A percentile compares a stretch with the other conserved stretches of the same genome.
phyloP scores from a whole-genome alignment of 2,329 filamentous ascomycete genomes.

The Pseudopithomyces maydicus region DNA sequence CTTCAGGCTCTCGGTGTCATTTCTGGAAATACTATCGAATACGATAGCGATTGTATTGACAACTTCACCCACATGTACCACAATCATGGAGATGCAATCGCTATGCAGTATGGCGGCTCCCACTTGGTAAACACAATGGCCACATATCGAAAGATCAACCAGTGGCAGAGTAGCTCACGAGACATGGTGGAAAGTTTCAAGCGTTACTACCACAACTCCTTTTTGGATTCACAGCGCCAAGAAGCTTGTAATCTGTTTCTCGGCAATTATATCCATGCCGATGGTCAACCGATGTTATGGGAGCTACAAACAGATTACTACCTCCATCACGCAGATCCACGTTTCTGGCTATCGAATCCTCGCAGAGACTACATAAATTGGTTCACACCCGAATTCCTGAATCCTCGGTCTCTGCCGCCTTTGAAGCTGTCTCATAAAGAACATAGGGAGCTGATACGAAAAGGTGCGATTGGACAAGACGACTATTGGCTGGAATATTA shows the following conservation, averaged over 20 bases:
- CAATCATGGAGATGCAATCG: conserved; percentile 96
- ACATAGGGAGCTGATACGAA: conserved; percentile 21
- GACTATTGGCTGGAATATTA: conserved; percentile 99
- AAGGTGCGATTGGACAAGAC: conserved; percentile 68
- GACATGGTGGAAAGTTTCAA: conserved; percentile 99
- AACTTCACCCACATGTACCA: conserved; percentile 97
- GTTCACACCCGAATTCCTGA: conserved; percentile 77
- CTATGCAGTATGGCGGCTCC: conserved; percentile 95
- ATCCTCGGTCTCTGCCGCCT: conserved; percentile 64
- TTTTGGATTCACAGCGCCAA: conserved; percentile 95
- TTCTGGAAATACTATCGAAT: conserved; percentile 76
- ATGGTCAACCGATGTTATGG: conserved; percentile 95
- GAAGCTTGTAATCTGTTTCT: conserved; percentile 98
- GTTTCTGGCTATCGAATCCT: conserved; percentile 68
- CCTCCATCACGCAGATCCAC: conserved; percentile 86
- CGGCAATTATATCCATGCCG: conserved; percentile 88
- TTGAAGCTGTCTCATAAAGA: conserved; percentile 48
- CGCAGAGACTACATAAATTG: conserved; percentile 82
- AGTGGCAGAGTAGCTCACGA: conserved; percentile 95
- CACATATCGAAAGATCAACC: conserved; percentile 97
- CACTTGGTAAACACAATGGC: conserved; percentile 99
- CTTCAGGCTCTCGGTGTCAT: conserved; percentile 90
- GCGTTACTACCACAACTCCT: conserved; percentile 98
- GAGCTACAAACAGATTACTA: conserved; percentile 95
- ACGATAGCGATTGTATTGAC: conserved; percentile 94